Evolutionary conservation across 495 filamentous ascomycete species (phyloP), one percentile per base, ranked within the genome.

Genomic region (Parmelia sp.): DNA sequence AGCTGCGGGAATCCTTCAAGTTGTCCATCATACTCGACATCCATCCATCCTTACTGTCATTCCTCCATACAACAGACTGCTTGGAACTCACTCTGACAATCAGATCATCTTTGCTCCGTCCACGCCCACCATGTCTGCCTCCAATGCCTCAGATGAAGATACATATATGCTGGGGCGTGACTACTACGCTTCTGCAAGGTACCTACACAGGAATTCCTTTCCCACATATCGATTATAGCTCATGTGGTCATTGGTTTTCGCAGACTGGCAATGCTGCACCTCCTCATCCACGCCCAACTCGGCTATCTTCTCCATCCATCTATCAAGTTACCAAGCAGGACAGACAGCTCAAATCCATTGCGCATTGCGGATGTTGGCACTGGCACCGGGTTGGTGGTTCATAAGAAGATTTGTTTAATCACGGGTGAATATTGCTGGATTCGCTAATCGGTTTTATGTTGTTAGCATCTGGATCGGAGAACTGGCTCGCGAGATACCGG

Each of bases 101-200:
- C 37, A 14, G 3, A 40, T 14, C 8, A 3, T 10, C 37, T 40
- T 40, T 14, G 5, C 15, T 40, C 40, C 40, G 19, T 17, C 2
- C 21, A 2, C 2, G 4, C 14, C 21, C 27, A 29, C 10, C 23
- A 53, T 53, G 49, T 31, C 49, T 6, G 8, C 25, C 49, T 19
- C 49, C 4, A 31, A 53, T 15, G 4, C 4, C 4, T 3, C 49
- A 53, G 7, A 17, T 17, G 45, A 62, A 2, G 60, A 62, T 33
- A 19, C 51, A 14, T 66, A 66, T 58, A 66, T 62, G 64, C 59
- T 66, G 27, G 64, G 64, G 14, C 53, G 64, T 15, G 51, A 62
- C 27, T 66, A 66, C 44, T 42, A 49, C 19, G 64, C 64, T 11
- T 66, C 64, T 8, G 59, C 51, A 31, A 61, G 64, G 64, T 61